Evolutionary conservation across 805 yeast genomes (phyloP).

Genomic region (Candida ovalis): DNA sequence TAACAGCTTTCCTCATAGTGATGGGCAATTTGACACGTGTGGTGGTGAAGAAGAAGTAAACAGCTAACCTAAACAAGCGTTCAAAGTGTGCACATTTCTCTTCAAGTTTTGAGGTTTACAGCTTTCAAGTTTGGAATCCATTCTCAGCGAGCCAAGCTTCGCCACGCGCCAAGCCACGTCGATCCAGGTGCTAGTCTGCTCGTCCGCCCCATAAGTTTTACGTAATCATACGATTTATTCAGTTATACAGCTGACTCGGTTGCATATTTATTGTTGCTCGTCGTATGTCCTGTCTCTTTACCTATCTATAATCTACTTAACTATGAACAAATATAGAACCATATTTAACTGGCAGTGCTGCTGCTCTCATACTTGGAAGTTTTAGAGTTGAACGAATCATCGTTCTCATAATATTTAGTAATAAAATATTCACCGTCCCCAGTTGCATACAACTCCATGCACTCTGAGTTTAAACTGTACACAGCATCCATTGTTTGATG

Average conservation of each 20-base stretch:
- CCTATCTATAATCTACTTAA: too few relatives aligned
- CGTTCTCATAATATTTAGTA: background rate
- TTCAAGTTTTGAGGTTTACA: background rate
- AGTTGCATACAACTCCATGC: background rate
- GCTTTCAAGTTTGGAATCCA: slow-evolving; percentile 3
- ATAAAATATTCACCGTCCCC: background rate
- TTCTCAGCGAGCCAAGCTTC: background rate
- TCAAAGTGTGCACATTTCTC: too few relatives aligned
- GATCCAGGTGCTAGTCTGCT: background rate
- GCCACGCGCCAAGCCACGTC: slow-evolving; percentile 1
- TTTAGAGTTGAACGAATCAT: background rate
- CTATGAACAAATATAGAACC: too few relatives aligned
- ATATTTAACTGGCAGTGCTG: background rate
- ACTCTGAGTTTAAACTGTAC: background rate
- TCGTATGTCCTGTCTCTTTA: too few relatives aligned
- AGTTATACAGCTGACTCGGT: too few relatives aligned
- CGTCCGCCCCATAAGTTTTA: background rate
- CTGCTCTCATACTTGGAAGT: background rate
- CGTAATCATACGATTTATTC: background rate
- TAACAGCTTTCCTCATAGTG: slow-evolving; percentile 50
- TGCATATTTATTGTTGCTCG: too few relatives aligned
- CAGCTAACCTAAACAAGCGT: too few relatives aligned
- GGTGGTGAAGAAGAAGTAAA: background rate
- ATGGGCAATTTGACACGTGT: background rate
- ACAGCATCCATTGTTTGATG: background rate